Conservation (phyloP, 1,284 basidiomycete genomes). For the Coniophora puteana region DNA sequence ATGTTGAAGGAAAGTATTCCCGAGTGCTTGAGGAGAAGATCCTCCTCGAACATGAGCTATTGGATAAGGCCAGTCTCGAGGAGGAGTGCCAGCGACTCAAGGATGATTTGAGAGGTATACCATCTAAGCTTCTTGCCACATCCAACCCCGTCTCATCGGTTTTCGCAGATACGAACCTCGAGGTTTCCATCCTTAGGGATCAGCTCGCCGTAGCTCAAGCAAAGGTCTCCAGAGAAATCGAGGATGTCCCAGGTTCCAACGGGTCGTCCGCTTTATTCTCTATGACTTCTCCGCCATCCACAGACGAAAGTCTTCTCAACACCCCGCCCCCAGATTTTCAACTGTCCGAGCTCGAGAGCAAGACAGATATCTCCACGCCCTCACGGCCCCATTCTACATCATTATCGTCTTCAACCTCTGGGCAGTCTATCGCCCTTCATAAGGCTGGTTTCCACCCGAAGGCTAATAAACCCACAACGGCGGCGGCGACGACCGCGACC, state of each 20-base stretch:
- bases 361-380: constrained; percentile 19
- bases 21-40: constrained; percentile 95
- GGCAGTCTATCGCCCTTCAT: constrained; percentile 46
- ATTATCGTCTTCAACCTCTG: constrained; percentile 31
- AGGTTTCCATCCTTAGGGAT: constrained; percentile 80
- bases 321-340: constrained; percentile 58
- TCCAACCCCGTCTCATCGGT: too few relatives aligned
- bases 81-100: constrained; percentile 91
- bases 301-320: constrained; percentile 46
- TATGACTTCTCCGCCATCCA: constrained; percentile 18
- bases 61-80: constrained; percentile 87
- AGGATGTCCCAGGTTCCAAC: constrained; percentile 23
- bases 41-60: constrained; percentile 92
- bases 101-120: constrained; percentile 88
- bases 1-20: constrained; percentile 90
- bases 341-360: constrained; percentile 52
- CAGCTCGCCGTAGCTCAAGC: constrained; percentile 49
- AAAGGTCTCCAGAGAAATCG: constrained; percentile 21
- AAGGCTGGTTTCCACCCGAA: constrained; percentile 47
- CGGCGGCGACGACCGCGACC: constrained; percentile 41
- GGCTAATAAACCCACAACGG: constrained; percentile 37
- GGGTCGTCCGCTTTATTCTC: constrained; percentile 18
- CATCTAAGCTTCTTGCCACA: constrained; percentile 5
- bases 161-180: constrained; percentile 74
- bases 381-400: constrained; percentile 35